Percentiles rank a stretch among this genome's conserved stretches.
phyloP scores from a whole-genome alignment of 495 filamentous ascomycete species.

The Penicillium herquei region DNA sequence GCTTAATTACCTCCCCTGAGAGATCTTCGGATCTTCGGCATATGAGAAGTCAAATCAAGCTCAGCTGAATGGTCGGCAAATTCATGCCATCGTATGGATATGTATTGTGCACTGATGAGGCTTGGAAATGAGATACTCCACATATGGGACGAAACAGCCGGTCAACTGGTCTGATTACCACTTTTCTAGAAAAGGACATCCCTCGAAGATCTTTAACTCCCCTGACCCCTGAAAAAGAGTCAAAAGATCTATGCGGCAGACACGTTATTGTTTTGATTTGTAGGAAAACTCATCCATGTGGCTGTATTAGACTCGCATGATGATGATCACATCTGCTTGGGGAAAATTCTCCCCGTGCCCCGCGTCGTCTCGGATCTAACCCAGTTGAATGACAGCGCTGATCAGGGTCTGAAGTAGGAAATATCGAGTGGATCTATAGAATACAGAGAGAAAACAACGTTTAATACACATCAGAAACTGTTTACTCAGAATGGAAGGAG shows the following conservation, averaged over 20 bases:
- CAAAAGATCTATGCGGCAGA: background rate
- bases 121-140: background rate
- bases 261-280: too few relatives aligned
- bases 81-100: too few relatives aligned
- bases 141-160: background rate
- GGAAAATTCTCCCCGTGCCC: conserved; percentile 1
- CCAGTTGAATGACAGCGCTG: conserved; percentile 10
- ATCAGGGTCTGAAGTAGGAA: background rate
- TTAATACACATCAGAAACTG: background rate
- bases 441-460: background rate
- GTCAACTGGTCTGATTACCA: background rate
- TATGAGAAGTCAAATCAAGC: background rate
- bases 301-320: background rate
- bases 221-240: background rate
- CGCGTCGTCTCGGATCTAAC: background rate
- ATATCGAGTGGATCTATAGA: background rate
- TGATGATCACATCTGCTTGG: conserved; percentile 2
- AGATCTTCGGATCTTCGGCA: conserved; percentile 3
- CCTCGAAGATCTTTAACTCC: background rate
- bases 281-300: background rate
- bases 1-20: conserved; percentile 16
- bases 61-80: background rate
- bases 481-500: background rate
- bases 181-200: background rate
- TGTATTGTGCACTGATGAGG: background rate